Conservation (phyloP, 306 rosid species). For the Corylus americana region DNA sequence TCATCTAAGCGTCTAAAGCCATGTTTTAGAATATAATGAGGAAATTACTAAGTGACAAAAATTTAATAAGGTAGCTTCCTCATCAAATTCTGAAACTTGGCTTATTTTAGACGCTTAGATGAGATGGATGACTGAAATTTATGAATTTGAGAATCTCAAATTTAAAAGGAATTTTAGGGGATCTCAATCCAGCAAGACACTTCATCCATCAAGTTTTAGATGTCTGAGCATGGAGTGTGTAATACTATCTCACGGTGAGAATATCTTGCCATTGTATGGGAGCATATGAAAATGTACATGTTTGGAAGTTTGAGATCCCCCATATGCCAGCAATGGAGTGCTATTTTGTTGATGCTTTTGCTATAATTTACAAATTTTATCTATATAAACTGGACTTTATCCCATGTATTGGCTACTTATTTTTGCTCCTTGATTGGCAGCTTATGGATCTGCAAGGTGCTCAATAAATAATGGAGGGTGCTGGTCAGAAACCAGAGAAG, state of each 20-base stretch:
- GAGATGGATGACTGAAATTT: no score
- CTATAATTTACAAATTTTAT: not conserved
- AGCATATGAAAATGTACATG: not conserved
- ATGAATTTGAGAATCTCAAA: not conserved
- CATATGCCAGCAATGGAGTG: not conserved
- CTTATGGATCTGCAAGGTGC: slow-evolving; percentile 94
- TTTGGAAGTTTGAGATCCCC: not conserved
- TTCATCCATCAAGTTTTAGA: not conserved
- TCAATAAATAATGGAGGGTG: slow-evolving; percentile 83
- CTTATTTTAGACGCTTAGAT: no score
- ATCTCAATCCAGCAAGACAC: not conserved
- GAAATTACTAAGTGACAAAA: no score
- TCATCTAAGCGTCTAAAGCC: no score
- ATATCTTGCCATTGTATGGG: not conserved
- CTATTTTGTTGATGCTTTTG: slow-evolving; percentile 16
- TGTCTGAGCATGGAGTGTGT: not conserved
- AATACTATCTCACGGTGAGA: not conserved
- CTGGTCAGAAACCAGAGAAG: slow-evolving; percentile 68
- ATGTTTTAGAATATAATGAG: no score
- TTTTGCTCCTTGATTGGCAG: slow-evolving; percentile 45
- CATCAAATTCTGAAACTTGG: no score
- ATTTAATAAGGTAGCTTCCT: no score
- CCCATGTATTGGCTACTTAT: not conserved
- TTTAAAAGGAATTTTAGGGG: no score
- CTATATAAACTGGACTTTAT: not conserved